phyloP scores from a whole-genome alignment of 164 flowering plant species.

The Aristolochia contorta region DNA sequence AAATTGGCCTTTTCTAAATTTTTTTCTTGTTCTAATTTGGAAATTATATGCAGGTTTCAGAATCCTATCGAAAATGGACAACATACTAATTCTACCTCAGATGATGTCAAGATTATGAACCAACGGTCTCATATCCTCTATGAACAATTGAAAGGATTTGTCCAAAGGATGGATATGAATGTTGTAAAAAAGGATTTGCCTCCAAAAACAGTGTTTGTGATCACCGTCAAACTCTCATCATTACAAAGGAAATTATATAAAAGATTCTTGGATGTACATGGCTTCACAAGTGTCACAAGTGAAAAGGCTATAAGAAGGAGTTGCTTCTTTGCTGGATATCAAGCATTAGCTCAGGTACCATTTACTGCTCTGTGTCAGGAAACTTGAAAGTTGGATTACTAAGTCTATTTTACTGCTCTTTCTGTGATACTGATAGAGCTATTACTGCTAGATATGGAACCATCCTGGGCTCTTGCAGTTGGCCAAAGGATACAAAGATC shows the following conservation, averaged over 20 bases:
- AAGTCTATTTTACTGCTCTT: not conserved
- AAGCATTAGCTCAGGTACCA: constrained; percentile 87
- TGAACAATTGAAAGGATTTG: constrained; percentile 95
- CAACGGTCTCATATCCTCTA: constrained; percentile 95
- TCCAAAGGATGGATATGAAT: constrained; percentile 93
- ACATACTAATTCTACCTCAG: constrained; percentile 78
- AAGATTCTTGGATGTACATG: constrained; percentile 83
- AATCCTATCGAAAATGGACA: constrained; percentile 98
- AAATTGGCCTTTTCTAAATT: not conserved
- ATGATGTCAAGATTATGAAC: constrained; percentile 93
- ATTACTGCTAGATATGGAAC: constrained; percentile 74
- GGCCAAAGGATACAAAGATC: constrained; percentile 54
- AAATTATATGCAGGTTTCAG: constrained; percentile 57
- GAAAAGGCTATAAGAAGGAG: constrained; percentile 49
- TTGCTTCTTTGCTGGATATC: constrained; percentile 86
- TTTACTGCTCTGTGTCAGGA: not conserved
- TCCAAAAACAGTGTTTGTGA: constrained; percentile 90
- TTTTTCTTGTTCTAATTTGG: not conserved
- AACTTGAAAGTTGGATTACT: not conserved
- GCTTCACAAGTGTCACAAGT: constrained; percentile 51
- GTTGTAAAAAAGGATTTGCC: constrained; percentile 94
- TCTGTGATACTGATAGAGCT: not conserved
- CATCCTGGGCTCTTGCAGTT: constrained; percentile 94
- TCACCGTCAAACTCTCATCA: constrained; percentile 85
- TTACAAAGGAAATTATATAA: constrained; percentile 78